Conservation (phyloP, 2,329 filamentous ascomycete genomes). For the Falciphora oryzae region DNA sequence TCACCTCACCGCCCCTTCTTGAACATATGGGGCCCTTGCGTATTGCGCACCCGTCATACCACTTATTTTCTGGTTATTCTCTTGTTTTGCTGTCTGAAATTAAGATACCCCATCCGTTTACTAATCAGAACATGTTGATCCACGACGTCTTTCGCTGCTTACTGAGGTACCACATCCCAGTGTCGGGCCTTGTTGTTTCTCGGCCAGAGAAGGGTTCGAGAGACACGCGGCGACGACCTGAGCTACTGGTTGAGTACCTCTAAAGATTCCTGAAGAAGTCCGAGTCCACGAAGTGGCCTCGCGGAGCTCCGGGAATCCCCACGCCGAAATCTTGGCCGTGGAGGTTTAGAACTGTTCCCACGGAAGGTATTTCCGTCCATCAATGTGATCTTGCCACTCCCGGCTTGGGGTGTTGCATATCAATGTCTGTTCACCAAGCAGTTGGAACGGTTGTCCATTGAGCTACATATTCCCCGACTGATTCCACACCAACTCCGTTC, state of each 20-base stretch:
- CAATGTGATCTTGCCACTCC: too few relatives aligned
- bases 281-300: too few relatives aligned
- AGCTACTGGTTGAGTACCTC: background rate
- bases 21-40: background rate
- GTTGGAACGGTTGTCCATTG: too few relatives aligned
- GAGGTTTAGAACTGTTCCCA: too few relatives aligned
- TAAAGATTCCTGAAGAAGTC: too few relatives aligned
- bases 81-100: background rate
- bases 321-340: too few relatives aligned
- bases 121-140: background rate
- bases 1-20: background rate
- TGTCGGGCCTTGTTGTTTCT: background rate
- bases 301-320: too few relatives aligned
- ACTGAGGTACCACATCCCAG: too few relatives aligned
- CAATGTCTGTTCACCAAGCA: background rate
- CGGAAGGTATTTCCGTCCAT: too few relatives aligned
- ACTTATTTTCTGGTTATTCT: background rate
- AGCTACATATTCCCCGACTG: background rate
- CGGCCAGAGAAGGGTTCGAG: background rate
- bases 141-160: background rate
- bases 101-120: background rate
- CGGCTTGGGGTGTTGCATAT: background rate
- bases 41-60: background rate
- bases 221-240: background rate
- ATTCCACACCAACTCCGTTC: background rate